Evolutionary conservation across 164 flowering plant genomes (phyloP).

Genomic region (Kalanchoe fedtschenkoi): DNA sequence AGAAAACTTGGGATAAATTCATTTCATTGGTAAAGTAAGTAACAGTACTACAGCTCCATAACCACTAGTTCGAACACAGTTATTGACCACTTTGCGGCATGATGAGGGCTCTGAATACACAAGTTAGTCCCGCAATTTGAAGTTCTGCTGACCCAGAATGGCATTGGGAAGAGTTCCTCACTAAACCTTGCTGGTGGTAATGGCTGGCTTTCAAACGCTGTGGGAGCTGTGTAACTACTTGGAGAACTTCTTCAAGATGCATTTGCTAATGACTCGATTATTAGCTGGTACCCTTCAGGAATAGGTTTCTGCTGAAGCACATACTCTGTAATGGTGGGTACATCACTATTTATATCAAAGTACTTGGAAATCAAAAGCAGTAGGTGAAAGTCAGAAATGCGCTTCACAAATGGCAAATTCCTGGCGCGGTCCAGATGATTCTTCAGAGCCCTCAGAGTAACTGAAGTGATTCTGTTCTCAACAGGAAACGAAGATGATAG

Average conservation of each 20-base stretch:
- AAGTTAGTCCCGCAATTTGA: too few species aligned
- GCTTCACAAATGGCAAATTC: slow-evolving; percentile 64
- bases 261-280: slow-evolving; percentile 72
- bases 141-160: too few species aligned
- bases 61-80: too few species aligned
- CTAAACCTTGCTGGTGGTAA: background rate
- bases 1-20: too few species aligned
- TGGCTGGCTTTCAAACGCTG: background rate
- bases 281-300: slow-evolving; percentile 79
- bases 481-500: slow-evolving; percentile 69
- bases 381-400: slow-evolving; percentile 79
- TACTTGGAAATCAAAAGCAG: slow-evolving; percentile 58
- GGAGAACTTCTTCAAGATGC: slow-evolving; percentile 17
- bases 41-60: too few species aligned
- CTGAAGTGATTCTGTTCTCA: slow-evolving; percentile 55
- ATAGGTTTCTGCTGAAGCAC: slow-evolving; percentile 43
- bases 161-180: too few species aligned
- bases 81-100: too few species aligned
- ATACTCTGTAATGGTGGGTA: slow-evolving; percentile 72
- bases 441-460: slow-evolving; percentile 53
- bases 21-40: too few species aligned
- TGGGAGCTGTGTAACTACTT: background rate
- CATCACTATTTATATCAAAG: slow-evolving; percentile 54
- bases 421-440: slow-evolving; percentile 59
- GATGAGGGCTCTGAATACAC: too few species aligned